Base-by-base conservation (phyloP, 805 yeast genomes). In the Kockiozyma suomiensis region DNA sequence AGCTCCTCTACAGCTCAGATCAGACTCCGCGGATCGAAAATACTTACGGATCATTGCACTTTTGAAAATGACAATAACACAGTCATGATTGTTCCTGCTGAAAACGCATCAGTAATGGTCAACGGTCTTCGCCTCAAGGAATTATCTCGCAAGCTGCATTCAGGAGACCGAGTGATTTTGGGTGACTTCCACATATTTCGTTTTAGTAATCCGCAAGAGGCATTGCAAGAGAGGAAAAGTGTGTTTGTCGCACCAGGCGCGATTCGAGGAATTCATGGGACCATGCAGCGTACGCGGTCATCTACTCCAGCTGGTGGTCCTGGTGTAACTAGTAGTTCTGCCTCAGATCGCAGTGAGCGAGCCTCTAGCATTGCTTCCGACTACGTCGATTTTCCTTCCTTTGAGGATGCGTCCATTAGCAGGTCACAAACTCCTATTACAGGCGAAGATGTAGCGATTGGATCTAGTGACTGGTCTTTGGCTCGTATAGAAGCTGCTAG, bases 161-260 rank as follows among this genome's bases (percentile, higher is more conserved):
- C 70, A 2, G 72, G 72, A 15, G 68, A 67, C 41, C 53, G 68
- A 15, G 50, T 70, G 3, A 60, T 65, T 7, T 43, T 70, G 23
- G 72, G 71, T 7, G 68, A 65, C 15, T 51, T 56, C 17, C 69
- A 69, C 37, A 54, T 69, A 1, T 70, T 70, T 41, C 52, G 72
- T 19, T 70, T 69, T 38, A 70, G 66, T 38, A 56, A 63, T 46
- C 66, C 66, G 4, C 66, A 61, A 28, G 66, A 63, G 40, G 66
- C 65, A 1, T 42, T 52, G 17, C 38, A 25, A 33, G 57, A 63
- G 47, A 38, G 66, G 4, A 42, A 50, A 15, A 30, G 30, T 19
- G 47, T 17, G 4, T 19, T 19, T 19, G 6, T 28, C 13, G 30
- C 26, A n/a, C 4, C 37, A 15, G 30, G 41, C 15, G n/a, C 48